Conservation (phyloP, 441 rosid genomes). For the Pelargonium fulgidum region DNA sequence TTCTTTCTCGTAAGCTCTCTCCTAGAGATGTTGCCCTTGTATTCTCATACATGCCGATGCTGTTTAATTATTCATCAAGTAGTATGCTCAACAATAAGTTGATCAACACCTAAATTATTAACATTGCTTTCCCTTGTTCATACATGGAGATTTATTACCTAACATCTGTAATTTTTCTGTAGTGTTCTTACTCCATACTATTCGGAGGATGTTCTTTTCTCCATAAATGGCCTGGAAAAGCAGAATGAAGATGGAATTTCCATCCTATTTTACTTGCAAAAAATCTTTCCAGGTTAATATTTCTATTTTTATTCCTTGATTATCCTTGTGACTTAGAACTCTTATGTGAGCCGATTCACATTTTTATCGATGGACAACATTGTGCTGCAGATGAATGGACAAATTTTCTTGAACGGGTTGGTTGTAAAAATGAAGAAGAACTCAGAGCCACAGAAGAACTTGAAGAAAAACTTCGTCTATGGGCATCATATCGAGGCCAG, state of each 20-base stretch:
- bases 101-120: too few relatives aligned
- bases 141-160: constrained; percentile 7
- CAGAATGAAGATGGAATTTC: constrained; percentile 98
- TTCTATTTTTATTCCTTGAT: not conserved
- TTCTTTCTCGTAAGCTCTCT: constrained; percentile 86
- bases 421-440: constrained; percentile 50
- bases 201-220: constrained; percentile 92
- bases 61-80: too few relatives aligned
- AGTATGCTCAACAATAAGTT: too few relatives aligned
- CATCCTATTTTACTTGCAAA: constrained; percentile 89
- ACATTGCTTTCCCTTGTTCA: not conserved
- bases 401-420: constrained; percentile 79
- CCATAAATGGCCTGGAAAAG: constrained; percentile 60
- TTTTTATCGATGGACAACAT: not conserved
- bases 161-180: constrained; percentile 21
- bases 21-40: not conserved
- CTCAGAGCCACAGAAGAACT: constrained; percentile 51
- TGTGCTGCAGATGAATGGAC: constrained; percentile 81
- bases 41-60: not conserved
- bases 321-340: not conserved
- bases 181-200: constrained; percentile 98
- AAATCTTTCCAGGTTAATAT: constrained; percentile 84
- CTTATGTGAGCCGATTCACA: constrained; percentile 13
- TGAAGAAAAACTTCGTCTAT: constrained; percentile 82
- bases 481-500: constrained; percentile 99